Evolutionary conservation across 2,329 filamentous ascomycete genomes (phyloP), one percentile per base, ranked within the genome.

Genomic region (Escovopsis sp.): DNA sequence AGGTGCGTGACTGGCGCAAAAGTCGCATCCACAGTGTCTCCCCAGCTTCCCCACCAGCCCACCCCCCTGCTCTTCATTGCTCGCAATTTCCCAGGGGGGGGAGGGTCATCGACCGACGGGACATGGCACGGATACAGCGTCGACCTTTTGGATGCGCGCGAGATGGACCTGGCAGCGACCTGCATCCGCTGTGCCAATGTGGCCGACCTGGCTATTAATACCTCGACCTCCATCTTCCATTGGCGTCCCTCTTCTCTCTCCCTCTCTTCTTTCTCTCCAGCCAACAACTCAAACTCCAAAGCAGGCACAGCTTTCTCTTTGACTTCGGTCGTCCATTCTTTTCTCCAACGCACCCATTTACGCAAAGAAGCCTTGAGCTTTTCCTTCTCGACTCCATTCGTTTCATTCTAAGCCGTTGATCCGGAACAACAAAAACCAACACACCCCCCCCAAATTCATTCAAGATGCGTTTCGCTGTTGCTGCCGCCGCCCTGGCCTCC

Each of bases 401-500:
- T 51, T 55, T 50, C 49, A 48, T 46, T 56, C 49, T 51, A 53
- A 48, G 45, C 42, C 47, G 44, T 45, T 42, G 47, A 48, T 56
- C 49, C 53, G 51, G 54, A 53, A 56, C 54, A 53, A 48, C 45
- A 50, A 55, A 57, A 16, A 30, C 51, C 50, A 49, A n/a, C n/a
- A n/a, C n/a, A n/a, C n/a, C n/a, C 27, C 27, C 27, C 8, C 27
- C 11, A 9, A 48, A 51, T 56, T 55, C 60, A 49, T 52, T 67
- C 73, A 78, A 76, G 56, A 79, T 79, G 74, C 71, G 71, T 73
- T 76, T 76, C 71, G 53, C 66, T 57, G 63, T 67, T 54, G 65
- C 66, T 51, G 58, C 62, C 57, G 56, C 51, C 33, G 37, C 71
- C 55, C 64, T 76, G 53, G 63, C 61, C 52, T 54, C 58, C 48